Evolutionary conservation across 2,329 filamentous ascomycete species (phyloP), one percentile per base, ranked within the genome.

Genomic region (Nemania sp.): DNA sequence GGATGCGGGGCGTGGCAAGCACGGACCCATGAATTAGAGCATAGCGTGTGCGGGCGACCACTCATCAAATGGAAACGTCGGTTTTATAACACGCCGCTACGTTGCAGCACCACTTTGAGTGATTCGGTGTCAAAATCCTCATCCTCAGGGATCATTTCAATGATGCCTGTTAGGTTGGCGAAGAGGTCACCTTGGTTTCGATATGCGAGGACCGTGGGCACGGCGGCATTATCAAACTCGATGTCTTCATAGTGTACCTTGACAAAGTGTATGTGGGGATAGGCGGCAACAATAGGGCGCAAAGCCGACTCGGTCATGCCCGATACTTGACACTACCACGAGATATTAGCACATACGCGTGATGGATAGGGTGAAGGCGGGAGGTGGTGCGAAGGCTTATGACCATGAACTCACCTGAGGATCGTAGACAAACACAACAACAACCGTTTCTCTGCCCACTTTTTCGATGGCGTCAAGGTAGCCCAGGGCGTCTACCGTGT

Each of bases 391-490:
- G 30, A 20, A 12, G 28, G 39, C n/a, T 12, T 8, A 2, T 31
- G 9, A 31, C 14, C 17, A 8, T 40, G 6, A 6, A 54, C 84
- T 70, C 82, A 96, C 91, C 78, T 89, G 82, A 57, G 89, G 82
- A 68, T 97, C 91, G 71, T 91, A 94, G 61, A 99, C 91, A 74
- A 93, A 95, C 23, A 99, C 94, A 2, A 97, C 88, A 2, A 97
- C 92, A 3, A 89, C 82, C 0, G 90, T 93, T 41, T 93, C 89
- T 42, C 86, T 75, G 33, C 85, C 80, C 4, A 93, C 90, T 73
- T 91, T 94, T 75, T 99, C 94, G 63, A 97, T 91, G 50, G 93
- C 92, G 72, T 97, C 92, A n/a, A 99, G 81, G 66, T 96, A 99
- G 15, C 92, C 94, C 60, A 88, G 78, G 6, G 91, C 93, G 76